phyloP scores from a whole-genome alignment of 106 monocot species.

The Ottelia alismoides region DNA sequence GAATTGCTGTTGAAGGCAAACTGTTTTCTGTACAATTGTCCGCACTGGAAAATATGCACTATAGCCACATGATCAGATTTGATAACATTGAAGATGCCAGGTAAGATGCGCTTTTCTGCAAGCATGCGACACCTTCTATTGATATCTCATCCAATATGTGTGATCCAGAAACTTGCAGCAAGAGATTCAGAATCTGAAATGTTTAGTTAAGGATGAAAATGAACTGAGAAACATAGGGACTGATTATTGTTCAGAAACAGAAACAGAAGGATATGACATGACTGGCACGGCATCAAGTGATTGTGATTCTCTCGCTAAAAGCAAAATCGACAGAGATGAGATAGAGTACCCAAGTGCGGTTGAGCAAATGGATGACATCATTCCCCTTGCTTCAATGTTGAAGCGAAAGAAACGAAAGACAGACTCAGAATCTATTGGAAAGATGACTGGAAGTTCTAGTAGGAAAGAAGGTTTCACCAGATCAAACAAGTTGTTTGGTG shows the following conservation, averaged over 20 bases:
- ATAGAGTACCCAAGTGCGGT: not conserved
- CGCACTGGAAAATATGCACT: constrained; percentile 97
- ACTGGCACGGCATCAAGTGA: constrained; percentile 16
- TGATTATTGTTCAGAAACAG: constrained; percentile 88
- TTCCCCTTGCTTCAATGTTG: constrained; percentile 42
- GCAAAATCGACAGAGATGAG: constrained; percentile 7
- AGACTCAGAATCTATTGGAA: constrained; percentile 8
- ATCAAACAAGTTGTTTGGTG: constrained; percentile 15
- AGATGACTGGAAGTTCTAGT: not conserved
- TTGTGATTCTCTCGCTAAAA: constrained; percentile 12
- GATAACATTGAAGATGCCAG: constrained; percentile 82
- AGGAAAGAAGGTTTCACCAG: constrained; percentile 9
- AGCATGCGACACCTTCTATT: not conserved
- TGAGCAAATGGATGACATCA: constrained; percentile 37
- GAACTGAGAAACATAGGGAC: constrained; percentile 14
- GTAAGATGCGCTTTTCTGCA: constrained; percentile 15
- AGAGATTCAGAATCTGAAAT: constrained; percentile 55
- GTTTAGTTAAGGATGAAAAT: constrained; percentile 27
- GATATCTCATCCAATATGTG: constrained; percentile 9
- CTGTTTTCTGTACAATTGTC: constrained; percentile 43
- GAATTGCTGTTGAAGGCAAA: constrained; percentile 71
- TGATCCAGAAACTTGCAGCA: constrained; percentile 68
- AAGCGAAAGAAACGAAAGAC: constrained; percentile 25
- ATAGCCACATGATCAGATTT: constrained; percentile 98
- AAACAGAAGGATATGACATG: constrained; percentile 55